These are phyloP conservation scores for Ogataea minuta DNA, from an alignment of 805 yeast genomes.

Conservation along the genomic window DNA sequence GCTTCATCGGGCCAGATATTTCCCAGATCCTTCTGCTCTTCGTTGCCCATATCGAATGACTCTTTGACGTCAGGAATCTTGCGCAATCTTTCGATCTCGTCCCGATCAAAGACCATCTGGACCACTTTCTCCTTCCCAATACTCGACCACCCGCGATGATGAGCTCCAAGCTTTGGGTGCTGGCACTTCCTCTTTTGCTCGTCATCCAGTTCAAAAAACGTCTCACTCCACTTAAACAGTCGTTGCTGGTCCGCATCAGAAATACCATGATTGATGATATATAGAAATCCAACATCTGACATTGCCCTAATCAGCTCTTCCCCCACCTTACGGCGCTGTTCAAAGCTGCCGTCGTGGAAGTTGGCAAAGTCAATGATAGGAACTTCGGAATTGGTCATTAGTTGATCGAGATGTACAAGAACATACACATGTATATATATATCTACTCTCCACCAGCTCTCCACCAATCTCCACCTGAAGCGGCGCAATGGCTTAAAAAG, in stretches of 20 bases:
- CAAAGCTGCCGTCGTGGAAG: constrained; percentile 26
- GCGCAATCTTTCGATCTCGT: constrained; percentile 15
- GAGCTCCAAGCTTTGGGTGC: constrained; percentile 23
- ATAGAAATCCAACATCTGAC: constrained; percentile 26
- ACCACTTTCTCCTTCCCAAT: constrained; percentile 26
- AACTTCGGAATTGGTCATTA: constrained; percentile 11
- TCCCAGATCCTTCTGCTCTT: constrained; percentile 14
- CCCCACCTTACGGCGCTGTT: constrained; percentile 24
- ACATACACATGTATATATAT: not conserved
- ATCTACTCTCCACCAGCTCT: constrained; percentile 6
- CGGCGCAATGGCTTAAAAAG: constrained; percentile 7
- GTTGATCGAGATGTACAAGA: not conserved
- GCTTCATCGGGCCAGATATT: constrained; percentile 27
- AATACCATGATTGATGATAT: constrained; percentile 24
- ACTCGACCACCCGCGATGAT: constrained; percentile 29
- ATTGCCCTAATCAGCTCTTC: constrained; percentile 27
- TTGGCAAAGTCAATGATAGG: constrained; percentile 32
- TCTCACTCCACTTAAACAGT: constrained; percentile 22
- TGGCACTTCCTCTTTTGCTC: constrained; percentile 27
- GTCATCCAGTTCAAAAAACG: constrained; percentile 26
- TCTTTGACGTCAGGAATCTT: constrained; percentile 34
- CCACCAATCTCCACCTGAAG: constrained; percentile 7
- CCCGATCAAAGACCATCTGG: constrained; percentile 23
- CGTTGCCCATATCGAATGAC: constrained; percentile 34
- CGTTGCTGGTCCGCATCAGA: constrained; percentile 15